phyloP scores from a whole-genome alignment of 164 flowering plant genomes.

The Sedum album region DNA sequence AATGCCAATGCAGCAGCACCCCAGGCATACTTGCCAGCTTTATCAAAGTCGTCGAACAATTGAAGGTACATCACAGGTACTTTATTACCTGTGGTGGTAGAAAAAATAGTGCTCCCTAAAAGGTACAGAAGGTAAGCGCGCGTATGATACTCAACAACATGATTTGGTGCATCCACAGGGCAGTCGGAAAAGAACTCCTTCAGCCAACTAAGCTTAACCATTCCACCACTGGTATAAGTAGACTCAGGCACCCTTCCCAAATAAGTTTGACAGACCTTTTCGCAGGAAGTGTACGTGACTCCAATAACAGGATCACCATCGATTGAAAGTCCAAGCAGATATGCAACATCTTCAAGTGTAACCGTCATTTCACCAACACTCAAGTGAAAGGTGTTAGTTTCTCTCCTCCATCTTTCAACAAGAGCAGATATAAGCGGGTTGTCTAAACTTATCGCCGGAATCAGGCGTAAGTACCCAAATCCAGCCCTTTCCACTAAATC shows the following conservation, averaged over 20 bases:
- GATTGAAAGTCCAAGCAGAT: constrained; percentile 48
- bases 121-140: constrained; percentile 65
- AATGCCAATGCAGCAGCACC: constrained; percentile 72
- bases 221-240: constrained; percentile 61
- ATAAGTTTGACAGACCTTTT: constrained; percentile 35
- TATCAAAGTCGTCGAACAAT: constrained; percentile 54
- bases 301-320: constrained; percentile 73
- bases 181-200: constrained; percentile 54
- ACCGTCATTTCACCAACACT: constrained; percentile 71
- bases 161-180: constrained; percentile 41
- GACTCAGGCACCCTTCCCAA: constrained; percentile 48
- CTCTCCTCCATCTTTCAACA: constrained; percentile 74
- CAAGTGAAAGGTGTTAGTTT: constrained; percentile 67
- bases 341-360: constrained; percentile 60
- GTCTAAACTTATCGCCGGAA: constrained; percentile 60
- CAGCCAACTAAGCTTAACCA: constrained; percentile 73
- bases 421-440: constrained; percentile 65
- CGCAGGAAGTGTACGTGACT: constrained; percentile 44
- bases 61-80: constrained; percentile 78
- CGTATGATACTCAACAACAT: constrained; percentile 40
- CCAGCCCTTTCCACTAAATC: constrained; percentile 57
- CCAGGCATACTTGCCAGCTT: constrained; percentile 61
- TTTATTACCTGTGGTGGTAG: constrained; percentile 69
- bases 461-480: constrained; percentile 53
- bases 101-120: constrained; percentile 69